Evolutionary conservation across 129 eudicot species (phyloP).

Genomic region (Flaveria linearis): DNA sequence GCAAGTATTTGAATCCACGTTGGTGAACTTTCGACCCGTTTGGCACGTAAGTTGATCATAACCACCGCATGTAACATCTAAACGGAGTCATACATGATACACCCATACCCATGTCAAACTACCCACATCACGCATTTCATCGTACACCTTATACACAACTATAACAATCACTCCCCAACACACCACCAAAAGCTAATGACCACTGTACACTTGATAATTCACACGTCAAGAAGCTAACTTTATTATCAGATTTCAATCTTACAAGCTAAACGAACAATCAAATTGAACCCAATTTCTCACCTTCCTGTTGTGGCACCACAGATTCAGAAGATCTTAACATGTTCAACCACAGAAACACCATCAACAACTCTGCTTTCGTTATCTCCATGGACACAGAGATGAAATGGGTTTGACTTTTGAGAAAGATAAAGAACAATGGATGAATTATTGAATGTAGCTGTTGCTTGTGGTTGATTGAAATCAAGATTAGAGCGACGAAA

Average conservation of each 20-base stretch:
- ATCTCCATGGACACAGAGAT: constrained; percentile 2
- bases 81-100: too few relatives aligned
- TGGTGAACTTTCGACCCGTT: background rate
- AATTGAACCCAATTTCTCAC: background rate
- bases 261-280: too few relatives aligned
- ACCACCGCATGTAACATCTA: background rate
- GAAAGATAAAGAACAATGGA: background rate
- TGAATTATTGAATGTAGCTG: background rate
- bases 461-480: background rate
- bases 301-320: constrained; percentile 19
- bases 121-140: background rate
- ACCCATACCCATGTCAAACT: background rate
- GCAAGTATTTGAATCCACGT: background rate
- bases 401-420: background rate
- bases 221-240: too few relatives aligned
- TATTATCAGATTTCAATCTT: too few relatives aligned
- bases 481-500: background rate
- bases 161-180: background rate
- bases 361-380: background rate
- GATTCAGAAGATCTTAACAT: constrained; percentile 16
- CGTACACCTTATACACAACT: background rate
- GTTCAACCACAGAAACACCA: constrained; percentile 4
- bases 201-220: too few relatives aligned
- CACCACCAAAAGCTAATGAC: background rate
- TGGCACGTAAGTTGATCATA: background rate